Conservation (phyloP, 331 rosid species). For the Ulmus americana region DNA sequence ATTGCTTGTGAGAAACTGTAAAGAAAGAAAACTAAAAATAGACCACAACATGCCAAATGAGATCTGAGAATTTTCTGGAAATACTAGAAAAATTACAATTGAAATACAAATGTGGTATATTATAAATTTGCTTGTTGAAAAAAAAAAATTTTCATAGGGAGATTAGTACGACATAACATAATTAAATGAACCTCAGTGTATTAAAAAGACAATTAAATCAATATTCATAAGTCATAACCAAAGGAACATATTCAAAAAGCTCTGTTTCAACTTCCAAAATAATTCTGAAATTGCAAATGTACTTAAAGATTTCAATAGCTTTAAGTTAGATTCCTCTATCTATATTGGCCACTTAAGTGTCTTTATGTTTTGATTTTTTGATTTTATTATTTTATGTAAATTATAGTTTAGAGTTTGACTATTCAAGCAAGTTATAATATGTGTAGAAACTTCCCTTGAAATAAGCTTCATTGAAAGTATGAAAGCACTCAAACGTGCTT, state of each 20-base stretch:
- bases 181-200: not conserved
- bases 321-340: not conserved
- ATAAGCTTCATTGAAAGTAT: too few species aligned
- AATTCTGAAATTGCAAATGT: not conserved
- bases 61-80: not conserved
- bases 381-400: too few species aligned
- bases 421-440: too few species aligned
- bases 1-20: not conserved
- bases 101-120: too few species aligned
- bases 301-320: not conserved
- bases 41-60: not conserved
- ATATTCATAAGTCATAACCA: not conserved
- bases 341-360: not conserved
- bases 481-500: too few species aligned
- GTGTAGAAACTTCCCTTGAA: too few species aligned
- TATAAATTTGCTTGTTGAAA: too few species aligned
- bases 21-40: not conserved
- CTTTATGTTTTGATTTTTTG: too few species aligned
- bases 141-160: not conserved
- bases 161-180: not conserved
- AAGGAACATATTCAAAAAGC: not conserved
- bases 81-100: not conserved
- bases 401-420: too few species aligned
- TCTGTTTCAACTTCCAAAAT: not conserved
- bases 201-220: not conserved